These are phyloP conservation scores for Globisporangium uncinulatum DNA, from an alignment of 352 stramenopile genomes.

Conservation along the genomic window DNA sequence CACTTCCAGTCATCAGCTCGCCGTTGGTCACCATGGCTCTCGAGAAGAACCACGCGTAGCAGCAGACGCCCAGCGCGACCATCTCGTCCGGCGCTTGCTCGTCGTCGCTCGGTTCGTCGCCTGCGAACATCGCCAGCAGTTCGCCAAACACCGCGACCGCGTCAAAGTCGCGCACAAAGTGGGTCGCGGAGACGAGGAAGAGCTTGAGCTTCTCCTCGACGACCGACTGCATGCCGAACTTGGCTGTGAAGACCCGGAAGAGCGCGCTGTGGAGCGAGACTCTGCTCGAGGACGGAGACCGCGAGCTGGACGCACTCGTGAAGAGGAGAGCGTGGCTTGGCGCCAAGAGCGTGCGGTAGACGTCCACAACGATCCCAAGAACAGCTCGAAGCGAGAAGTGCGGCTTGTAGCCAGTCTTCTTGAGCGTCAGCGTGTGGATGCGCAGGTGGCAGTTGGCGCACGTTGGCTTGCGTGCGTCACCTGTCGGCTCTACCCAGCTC, in stretches of 20 bases:
- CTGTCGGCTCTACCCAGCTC: conserved; percentile 16
- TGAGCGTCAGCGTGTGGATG: conserved; percentile 29
- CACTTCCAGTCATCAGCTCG: conserved; percentile 13
- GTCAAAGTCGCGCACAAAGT: conserved; percentile 44
- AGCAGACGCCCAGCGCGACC: conserved; percentile 46
- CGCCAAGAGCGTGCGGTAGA: conserved; percentile 39
- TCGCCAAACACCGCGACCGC: conserved; percentile 64
- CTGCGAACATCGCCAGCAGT: conserved; percentile 43
- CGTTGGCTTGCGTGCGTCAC: neutral
- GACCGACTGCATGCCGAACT: conserved; percentile 44
- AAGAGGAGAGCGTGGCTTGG: conserved; percentile 39
- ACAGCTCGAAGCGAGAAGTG: conserved; percentile 51
- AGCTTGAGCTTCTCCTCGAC: conserved; percentile 61
- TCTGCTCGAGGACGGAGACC: neutral
- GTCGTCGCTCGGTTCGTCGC: conserved; percentile 12
- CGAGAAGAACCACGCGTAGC: conserved; percentile 55
- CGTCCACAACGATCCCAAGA: conserved; percentile 45
- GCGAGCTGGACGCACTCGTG: conserved; percentile 19
- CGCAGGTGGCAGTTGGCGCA: conserved; percentile 25
- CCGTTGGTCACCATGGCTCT: conserved; percentile 58
- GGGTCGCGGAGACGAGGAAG: conserved; percentile 53
- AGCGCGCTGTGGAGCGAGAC: conserved; percentile 44
- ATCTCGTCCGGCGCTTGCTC: conserved; percentile 39
- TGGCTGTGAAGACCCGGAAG: conserved; percentile 34
- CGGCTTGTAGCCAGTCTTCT: conserved; percentile 23